Evolutionary conservation across 148 eudicot genomes (phyloP).

Genomic region (Rhododendron vialii): DNA sequence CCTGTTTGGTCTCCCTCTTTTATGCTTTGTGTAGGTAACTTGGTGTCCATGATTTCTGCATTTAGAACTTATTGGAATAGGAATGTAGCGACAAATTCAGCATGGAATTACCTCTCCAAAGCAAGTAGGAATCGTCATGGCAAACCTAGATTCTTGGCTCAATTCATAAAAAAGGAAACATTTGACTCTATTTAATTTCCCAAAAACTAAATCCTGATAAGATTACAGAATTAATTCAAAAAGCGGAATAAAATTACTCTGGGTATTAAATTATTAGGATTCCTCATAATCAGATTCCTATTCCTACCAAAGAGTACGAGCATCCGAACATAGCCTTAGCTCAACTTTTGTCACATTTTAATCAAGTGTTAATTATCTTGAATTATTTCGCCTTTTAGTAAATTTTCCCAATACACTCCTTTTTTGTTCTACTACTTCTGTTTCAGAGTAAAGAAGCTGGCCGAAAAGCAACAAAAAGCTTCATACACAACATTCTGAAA

Average conservation of each 20-base stretch:
- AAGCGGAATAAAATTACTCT: background rate
- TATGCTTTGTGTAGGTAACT: background rate
- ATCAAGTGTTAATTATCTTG: background rate
- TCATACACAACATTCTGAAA: background rate
- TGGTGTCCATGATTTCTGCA: background rate
- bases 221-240: background rate
- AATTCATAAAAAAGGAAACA: background rate
- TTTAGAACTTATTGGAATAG: background rate
- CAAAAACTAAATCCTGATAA: background rate
- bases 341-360: background rate
- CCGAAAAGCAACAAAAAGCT: background rate
- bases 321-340: background rate
- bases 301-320: background rate
- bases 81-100: background rate
- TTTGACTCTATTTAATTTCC: background rate
- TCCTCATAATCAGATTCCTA: background rate
- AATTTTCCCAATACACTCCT: background rate
- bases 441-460: background rate
- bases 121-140: background rate
- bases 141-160: background rate
- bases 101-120: background rate
- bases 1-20: background rate
- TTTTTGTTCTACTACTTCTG: background rate
- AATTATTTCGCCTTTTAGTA: background rate
- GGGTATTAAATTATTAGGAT: background rate